Conservation (phyloP, 768 basidiomycete species). For the Udeniomyces megalosporus region DNA sequence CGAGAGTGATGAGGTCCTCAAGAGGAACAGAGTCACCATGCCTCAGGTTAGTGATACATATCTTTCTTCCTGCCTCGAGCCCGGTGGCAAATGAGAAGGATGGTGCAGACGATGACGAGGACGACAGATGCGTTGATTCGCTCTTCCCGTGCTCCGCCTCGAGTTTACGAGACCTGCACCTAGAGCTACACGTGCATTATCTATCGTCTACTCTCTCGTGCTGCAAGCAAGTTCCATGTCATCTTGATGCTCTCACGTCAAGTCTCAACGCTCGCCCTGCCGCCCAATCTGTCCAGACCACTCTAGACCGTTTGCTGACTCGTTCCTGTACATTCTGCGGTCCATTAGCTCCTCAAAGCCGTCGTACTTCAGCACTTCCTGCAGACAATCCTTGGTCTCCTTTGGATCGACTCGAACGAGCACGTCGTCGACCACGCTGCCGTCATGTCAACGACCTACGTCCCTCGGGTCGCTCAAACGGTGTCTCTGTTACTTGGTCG, state of each 20-base stretch:
- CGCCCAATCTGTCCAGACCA: neutral
- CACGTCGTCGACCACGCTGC: conserved; percentile 31
- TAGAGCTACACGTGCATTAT: too few species aligned
- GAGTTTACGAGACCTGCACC: too few species aligned
- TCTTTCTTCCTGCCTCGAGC: too few species aligned
- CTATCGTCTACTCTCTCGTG: too few species aligned
- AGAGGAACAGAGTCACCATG: conserved; percentile 58
- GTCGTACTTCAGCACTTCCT: conserved; percentile 73
- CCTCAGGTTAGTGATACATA: neutral
- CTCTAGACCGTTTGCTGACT: neutral
- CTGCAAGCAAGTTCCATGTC: too few species aligned
- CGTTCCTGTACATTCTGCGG: neutral
- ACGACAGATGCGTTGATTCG: too few species aligned
- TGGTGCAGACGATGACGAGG: too few species aligned
- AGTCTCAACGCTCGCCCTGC: neutral
- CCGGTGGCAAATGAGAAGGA: too few species aligned
- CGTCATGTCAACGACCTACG: conserved; percentile 30
- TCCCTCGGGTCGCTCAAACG: conserved; percentile 32
- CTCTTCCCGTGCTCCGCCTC: too few species aligned
- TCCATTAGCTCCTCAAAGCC: conserved; percentile 50
- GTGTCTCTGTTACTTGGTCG: conserved; percentile 35
- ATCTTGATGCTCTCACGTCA: too few species aligned
- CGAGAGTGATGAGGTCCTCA: conserved; percentile 59
- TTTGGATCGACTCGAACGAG: conserved; percentile 44
- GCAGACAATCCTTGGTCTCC: conserved; percentile 59